These are phyloP conservation scores for Paramecium octaurelia DNA, from an alignment of 73 alveolate species.

Conservation along the genomic window DNA sequence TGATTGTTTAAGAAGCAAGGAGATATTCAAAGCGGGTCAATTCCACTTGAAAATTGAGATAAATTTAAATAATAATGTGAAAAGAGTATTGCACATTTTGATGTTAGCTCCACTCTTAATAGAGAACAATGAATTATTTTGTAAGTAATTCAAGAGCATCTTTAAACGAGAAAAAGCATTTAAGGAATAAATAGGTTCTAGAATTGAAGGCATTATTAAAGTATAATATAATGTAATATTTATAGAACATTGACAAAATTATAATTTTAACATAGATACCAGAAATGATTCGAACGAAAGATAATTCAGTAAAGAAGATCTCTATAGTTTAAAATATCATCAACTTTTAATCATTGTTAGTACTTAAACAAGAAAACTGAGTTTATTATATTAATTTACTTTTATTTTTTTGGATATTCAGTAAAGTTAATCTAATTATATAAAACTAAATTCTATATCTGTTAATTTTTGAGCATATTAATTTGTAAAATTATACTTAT, in stretches of 20 bases:
- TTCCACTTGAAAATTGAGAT: neutral
- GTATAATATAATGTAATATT: neutral
- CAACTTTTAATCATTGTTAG: neutral
- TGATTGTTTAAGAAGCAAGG: neutral
- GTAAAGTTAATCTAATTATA: too few species aligned
- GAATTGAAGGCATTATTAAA: neutral
- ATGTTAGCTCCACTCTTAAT: neutral
- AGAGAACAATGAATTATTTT: conserved; percentile 16
- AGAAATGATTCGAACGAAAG: neutral
- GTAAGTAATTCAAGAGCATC: neutral
- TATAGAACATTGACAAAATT: neutral
- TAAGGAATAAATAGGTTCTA: conserved; percentile 16
- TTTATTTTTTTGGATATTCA: neutral
- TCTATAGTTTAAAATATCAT: neutral
- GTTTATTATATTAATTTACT: neutral
- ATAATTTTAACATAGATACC: neutral
- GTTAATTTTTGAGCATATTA: too few species aligned
- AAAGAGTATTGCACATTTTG: neutral
- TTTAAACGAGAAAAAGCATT: conserved; percentile 26
- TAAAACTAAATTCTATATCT: neutral
- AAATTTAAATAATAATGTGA: neutral
- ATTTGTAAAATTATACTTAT: neutral
- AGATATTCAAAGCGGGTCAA: neutral
- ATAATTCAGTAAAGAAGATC: neutral
- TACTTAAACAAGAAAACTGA: neutral